Conservation (phyloP, 2,329 filamentous ascomycete genomes). For the Aspergillus persii region DNA sequence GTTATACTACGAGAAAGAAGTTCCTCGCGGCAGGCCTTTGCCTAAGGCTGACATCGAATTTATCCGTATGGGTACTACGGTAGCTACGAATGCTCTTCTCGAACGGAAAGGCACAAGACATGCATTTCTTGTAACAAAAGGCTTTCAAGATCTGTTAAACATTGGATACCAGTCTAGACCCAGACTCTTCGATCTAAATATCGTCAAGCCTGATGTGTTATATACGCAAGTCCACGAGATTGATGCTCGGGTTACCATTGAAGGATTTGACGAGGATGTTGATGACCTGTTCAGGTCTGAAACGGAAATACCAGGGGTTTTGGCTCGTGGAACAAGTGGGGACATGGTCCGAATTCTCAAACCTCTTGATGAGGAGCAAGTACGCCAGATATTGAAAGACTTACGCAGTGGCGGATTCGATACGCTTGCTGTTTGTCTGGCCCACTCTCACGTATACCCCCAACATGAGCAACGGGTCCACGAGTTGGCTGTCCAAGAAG, state of each 20-base stretch:
- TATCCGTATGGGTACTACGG: conserved; percentile 88
- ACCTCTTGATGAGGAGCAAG: conserved; percentile 54
- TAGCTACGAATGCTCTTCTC: conserved; percentile 82
- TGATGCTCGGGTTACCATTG: conserved; percentile 48
- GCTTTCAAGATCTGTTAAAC: conserved; percentile 76
- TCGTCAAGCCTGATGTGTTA: conserved; percentile 66
- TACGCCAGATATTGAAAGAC: conserved; percentile 58
- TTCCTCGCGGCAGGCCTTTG: conserved; percentile 16
- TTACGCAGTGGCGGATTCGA: conserved; percentile 35
- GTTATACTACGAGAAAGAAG: conserved; percentile 11
- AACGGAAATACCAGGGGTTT: conserved; percentile 8
- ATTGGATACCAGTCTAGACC: conserved; percentile 89
- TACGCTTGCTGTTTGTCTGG: conserved; percentile 50
- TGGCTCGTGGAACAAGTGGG: conserved; percentile 50
- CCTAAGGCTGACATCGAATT: conserved; percentile 16
- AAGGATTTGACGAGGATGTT: conserved; percentile 30
- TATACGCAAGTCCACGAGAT: conserved; percentile 25
- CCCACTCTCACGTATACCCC: conserved; percentile 84
- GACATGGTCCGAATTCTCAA: conserved; percentile 67
- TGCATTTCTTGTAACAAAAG: conserved; percentile 77
- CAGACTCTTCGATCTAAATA: conserved; percentile 81
- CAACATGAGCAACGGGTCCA: conserved; percentile 77
- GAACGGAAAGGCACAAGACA: conserved; percentile 83
- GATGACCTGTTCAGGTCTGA: conserved; percentile 16
- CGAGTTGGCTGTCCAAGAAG: conserved; percentile 69